Evolutionary conservation across 768 basidiomycete species (phyloP).

Genomic region (Lactarius sp.): DNA sequence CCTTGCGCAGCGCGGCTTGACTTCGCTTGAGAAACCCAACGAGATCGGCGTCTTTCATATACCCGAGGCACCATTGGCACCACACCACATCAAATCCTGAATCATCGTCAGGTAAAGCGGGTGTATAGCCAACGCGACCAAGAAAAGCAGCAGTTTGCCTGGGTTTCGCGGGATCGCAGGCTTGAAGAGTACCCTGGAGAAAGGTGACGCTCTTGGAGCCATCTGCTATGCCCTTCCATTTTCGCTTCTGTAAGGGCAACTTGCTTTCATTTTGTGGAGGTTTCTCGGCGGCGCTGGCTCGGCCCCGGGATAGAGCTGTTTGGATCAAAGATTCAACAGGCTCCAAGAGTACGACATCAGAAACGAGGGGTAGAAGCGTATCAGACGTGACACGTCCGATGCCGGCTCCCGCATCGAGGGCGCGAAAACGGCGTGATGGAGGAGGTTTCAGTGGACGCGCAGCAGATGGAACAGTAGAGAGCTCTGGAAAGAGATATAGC

Average conservation of each 20-base stretch:
- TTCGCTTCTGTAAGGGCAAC: constrained; percentile 18
- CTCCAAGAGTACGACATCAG: constrained; percentile 85
- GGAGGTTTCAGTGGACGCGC: constrained; percentile 45
- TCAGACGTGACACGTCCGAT: constrained; percentile 88
- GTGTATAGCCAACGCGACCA: constrained; percentile 64
- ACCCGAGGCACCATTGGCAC: constrained; percentile 97
- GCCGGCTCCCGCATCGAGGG: constrained; percentile 91
- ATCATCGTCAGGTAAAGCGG: constrained; percentile 39
- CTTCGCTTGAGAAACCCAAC: constrained; percentile 68
- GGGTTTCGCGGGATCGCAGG: constrained; percentile 64
- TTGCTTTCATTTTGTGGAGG: constrained; percentile 23
- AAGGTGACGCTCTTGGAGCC: constrained; percentile 69
- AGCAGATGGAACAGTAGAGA: constrained; percentile 73
- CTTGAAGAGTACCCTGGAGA: constrained; percentile 73
- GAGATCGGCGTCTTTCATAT: constrained; percentile 73
- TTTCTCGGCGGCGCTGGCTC: constrained; percentile 32
- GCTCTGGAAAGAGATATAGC: constrained; percentile 71
- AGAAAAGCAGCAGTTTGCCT: constrained; percentile 42
- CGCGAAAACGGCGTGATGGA: constrained; percentile 51
- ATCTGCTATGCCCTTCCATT: constrained; percentile 68
- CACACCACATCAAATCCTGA: constrained; percentile 84
- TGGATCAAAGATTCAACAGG: constrained; percentile 76
- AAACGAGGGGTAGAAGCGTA: constrained; percentile 84
- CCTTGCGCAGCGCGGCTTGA: constrained; percentile 51
- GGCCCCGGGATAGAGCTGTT: constrained; percentile 51